Percentiles rank a stretch among this genome's conserved stretches.
Conservation (phyloP, 2,329 filamentous ascomycete species). For the Penicillium sclerotiorum region DNA sequence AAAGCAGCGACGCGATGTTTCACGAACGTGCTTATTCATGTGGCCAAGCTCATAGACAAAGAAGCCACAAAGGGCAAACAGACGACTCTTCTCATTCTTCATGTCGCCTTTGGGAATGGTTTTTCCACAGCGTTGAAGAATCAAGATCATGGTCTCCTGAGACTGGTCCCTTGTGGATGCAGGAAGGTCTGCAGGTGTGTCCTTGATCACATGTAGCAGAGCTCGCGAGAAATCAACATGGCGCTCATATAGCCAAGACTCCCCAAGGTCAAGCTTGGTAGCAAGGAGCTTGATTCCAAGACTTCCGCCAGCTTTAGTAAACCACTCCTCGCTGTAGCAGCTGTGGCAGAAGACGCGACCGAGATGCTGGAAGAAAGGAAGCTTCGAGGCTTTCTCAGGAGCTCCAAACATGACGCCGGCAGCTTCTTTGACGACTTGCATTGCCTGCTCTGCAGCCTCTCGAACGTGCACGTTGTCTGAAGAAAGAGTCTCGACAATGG, state of each 20-base stretch:
- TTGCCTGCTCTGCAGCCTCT: constrained; percentile 77
- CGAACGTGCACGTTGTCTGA: constrained; percentile 81
- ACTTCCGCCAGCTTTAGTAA: constrained; percentile 91
- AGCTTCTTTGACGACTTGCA: constrained; percentile 76
- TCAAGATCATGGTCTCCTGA: constrained; percentile 77
- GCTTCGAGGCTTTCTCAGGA: constrained; percentile 68
- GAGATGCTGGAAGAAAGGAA: constrained; percentile 84
- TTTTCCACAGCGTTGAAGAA: constrained; percentile 78
- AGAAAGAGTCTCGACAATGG: constrained; percentile 84
- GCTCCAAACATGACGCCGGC: constrained; percentile 78
- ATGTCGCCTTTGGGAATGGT: constrained; percentile 78
- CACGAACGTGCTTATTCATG: constrained; percentile 92
- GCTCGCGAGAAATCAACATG: constrained; percentile 87
- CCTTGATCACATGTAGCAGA: constrained; percentile 97
- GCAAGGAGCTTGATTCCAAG: constrained; percentile 86
- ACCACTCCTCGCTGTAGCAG: constrained; percentile 98
- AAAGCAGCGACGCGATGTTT: constrained; percentile 80
- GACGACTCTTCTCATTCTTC: constrained; percentile 64
- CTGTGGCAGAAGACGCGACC: constrained; percentile 86
- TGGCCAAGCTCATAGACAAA: constrained; percentile 89
- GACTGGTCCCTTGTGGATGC: constrained; percentile 84
- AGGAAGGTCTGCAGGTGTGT: constrained; percentile 92
- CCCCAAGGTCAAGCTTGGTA: constrained; percentile 80
- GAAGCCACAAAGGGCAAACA: constrained; percentile 77
- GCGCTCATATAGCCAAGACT: constrained; percentile 77